Percentiles rank a stretch among this genome's conserved stretches.
Conservation (phyloP, 148 eudicot genomes). For the Rhododendron simsii region DNA sequence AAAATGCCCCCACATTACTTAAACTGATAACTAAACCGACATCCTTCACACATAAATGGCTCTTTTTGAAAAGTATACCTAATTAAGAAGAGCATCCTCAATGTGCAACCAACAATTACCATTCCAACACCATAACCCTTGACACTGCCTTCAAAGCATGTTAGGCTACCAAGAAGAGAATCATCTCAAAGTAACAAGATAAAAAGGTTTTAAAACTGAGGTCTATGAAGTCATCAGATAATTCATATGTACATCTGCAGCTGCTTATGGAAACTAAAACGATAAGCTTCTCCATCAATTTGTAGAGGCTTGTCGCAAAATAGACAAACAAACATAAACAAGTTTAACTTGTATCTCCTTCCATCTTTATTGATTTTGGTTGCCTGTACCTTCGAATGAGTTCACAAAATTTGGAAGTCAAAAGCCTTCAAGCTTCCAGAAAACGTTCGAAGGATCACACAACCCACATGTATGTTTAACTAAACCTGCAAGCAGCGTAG, state of each 20-base stretch:
- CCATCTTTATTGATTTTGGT: slow-evolving; percentile 17
- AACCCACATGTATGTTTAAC: not conserved
- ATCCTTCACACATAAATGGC: not conserved
- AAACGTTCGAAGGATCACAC: slow-evolving; percentile 8
- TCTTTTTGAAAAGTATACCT: not conserved
- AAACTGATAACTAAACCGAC: not conserved
- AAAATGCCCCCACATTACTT: not conserved
- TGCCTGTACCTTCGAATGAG: slow-evolving; percentile 21
- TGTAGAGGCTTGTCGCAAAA: slow-evolving; percentile 8
- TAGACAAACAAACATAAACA: not conserved
- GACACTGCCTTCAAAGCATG: slow-evolving; percentile 1
- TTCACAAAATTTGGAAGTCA: slow-evolving; percentile 16
- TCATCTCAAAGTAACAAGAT: not conserved
- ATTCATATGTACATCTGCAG: slow-evolving; percentile 23
- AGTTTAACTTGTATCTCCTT: slow-evolving; percentile 13
- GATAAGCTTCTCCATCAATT: slow-evolving; percentile 1
- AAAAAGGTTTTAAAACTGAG: not conserved
- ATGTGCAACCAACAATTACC: not conserved
- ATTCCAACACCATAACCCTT: not conserved
- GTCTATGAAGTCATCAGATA: slow-evolving; percentile 1
- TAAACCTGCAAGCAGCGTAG: slow-evolving; percentile 26
- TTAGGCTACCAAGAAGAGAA: not conserved
- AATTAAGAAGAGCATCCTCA: not conserved
- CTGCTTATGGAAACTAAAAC: slow-evolving; percentile 8
- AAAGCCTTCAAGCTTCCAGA: slow-evolving; percentile 11